Conservation (phyloP, 1,284 basidiomycete species). For the Sanghuangporus weigelae region DNA sequence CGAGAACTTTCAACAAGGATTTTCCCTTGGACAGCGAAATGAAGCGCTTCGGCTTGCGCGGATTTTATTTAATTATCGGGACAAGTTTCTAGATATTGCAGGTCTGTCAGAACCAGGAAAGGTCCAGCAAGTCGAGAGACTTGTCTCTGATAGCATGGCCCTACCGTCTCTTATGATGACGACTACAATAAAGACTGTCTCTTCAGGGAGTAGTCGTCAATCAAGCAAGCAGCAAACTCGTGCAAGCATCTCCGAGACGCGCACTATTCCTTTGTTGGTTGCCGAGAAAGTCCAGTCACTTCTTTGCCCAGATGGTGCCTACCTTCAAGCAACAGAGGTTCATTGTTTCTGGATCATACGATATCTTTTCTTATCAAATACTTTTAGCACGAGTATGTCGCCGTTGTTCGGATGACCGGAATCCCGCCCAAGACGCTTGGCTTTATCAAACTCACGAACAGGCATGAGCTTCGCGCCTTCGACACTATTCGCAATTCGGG, state of each 20-base stretch:
- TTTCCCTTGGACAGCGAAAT: background rate
- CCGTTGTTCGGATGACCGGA: background rate
- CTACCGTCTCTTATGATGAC: background rate
- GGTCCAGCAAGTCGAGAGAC: background rate
- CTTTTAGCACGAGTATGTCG: background rate
- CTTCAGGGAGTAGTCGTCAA: background rate
- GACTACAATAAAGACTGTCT: background rate
- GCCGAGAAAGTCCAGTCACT: background rate
- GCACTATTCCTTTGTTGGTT: background rate
- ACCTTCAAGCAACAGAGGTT: background rate
- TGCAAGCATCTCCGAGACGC: background rate
- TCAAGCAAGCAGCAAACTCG: background rate
- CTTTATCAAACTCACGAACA: background rate
- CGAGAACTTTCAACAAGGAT: background rate
- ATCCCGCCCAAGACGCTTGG: background rate
- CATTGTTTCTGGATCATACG: background rate
- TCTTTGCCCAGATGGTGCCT: background rate
- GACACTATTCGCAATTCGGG: background rate
- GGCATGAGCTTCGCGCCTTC: background rate
- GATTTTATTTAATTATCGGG: background rate
- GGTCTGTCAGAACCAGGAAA: background rate
- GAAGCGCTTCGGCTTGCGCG: background rate
- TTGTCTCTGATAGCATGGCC: background rate
- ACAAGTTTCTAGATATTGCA: background rate
- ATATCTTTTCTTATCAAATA: background rate